phyloP scores from a whole-genome alignment of 2,329 filamentous ascomycete genomes.

The Trichoderma atroviride region DNA sequence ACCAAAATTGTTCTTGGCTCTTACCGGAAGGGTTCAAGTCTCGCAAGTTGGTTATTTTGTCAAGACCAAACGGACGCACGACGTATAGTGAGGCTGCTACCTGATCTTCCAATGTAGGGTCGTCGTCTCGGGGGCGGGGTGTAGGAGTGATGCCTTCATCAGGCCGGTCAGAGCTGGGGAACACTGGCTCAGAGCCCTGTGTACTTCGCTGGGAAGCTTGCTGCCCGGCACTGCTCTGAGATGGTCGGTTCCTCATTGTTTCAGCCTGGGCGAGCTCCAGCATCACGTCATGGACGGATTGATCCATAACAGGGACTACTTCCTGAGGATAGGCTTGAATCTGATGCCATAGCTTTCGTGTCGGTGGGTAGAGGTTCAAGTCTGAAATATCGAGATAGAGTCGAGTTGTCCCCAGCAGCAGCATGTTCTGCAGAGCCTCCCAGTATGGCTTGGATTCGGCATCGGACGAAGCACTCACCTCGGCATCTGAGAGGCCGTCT shows the following conservation, averaged over 20 bases:
- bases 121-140: constrained; percentile 46
- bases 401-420: constrained; percentile 78
- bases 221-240: constrained; percentile 59
- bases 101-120: constrained; percentile 72
- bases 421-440: constrained; percentile 86
- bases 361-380: constrained; percentile 88
- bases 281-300: constrained; percentile 90
- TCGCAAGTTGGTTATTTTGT: constrained; percentile 84
- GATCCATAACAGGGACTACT: constrained; percentile 96
- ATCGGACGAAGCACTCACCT: constrained; percentile 69
- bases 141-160: constrained; percentile 46
- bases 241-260: constrained; percentile 67
- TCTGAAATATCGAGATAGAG: constrained; percentile 89
- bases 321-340: constrained; percentile 92
- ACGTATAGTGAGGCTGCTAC: constrained; percentile 81
- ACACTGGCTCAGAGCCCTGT: constrained; percentile 73
- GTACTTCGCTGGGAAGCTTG: constrained; percentile 48
- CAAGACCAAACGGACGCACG: constrained; percentile 85
- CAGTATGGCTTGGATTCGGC: constrained; percentile 82
- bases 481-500: constrained; percentile 78
- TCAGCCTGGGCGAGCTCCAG: constrained; percentile 83
- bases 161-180: constrained; percentile 76
- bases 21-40: constrained; percentile 85
- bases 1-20: constrained; percentile 26
- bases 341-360: constrained; percentile 93